These are phyloP conservation scores for Angomonas deanei DNA, from an alignment of 208 protist species.

Conservation along the genomic window DNA sequence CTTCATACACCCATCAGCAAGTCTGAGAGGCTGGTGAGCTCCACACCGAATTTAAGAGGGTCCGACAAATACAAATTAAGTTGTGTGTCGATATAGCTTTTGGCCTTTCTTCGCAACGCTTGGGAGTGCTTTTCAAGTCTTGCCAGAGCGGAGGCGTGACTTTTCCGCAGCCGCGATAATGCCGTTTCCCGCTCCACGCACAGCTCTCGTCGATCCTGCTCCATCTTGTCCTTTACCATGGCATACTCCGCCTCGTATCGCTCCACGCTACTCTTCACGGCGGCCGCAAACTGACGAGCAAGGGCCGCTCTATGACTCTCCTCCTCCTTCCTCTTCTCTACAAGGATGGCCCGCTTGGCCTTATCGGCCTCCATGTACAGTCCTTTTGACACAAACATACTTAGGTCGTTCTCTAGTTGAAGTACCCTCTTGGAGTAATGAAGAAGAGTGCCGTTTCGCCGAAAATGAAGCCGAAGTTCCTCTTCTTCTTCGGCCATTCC, in stretches of 20 bases:
- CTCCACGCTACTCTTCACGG: not conserved
- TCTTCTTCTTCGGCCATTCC: no score
- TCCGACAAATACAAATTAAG: not conserved
- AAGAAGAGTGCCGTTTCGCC: not conserved
- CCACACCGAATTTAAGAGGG: not conserved
- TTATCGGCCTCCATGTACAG: not conserved
- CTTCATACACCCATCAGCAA: no score
- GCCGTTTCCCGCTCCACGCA: not conserved
- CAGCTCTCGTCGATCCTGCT: not conserved
- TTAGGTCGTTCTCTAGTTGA: not conserved
- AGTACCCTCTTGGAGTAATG: not conserved
- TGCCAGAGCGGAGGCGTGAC: not conserved
- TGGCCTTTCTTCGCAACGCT: not conserved
- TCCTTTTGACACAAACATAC: not conserved
- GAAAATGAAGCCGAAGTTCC: no score
- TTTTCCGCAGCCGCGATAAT: not conserved
- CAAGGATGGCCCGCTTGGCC: not conserved
- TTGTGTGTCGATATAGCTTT: not conserved
- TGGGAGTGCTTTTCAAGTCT: not conserved
- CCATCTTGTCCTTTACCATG: constrained; percentile 3
- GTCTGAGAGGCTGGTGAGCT: constrained; percentile 3
- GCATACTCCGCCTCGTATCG: constrained; percentile 10
- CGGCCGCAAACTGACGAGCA: not conserved
- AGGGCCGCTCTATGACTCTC: not conserved
- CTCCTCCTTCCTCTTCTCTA: not conserved